Percentiles rank a stretch among this genome's conserved stretches.
These are phyloP conservation scores for Chaetoscypha palmicola DNA, from an alignment of 2,329 filamentous ascomycete species.

Conservation along the genomic window DNA sequence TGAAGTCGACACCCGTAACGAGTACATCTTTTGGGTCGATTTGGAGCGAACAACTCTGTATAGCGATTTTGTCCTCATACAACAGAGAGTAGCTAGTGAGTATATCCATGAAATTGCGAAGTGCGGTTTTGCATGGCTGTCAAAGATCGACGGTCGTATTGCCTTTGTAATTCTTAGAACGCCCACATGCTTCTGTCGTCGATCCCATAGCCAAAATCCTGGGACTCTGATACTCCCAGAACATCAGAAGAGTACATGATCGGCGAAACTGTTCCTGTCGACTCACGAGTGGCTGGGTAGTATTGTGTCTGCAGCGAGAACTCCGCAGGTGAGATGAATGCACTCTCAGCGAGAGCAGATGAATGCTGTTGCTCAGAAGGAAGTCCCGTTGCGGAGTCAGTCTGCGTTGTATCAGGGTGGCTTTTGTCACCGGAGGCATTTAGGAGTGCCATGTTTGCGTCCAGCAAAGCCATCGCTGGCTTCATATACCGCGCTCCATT, in stretches of 20 bases:
- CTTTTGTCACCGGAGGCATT: constrained; percentile 5
- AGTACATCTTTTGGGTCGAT: too few species aligned
- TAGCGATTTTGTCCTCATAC: too few species aligned
- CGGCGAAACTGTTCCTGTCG: constrained; percentile 3
- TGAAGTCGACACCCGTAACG: too few species aligned
- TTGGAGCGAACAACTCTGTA: too few species aligned
- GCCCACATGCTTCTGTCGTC: constrained; percentile 15
- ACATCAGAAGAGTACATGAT: constrained; percentile 10
- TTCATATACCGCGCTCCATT: constrained; percentile 25
- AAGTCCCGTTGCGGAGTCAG: neutral
- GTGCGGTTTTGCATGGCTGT: too few species aligned
- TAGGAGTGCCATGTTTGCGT: constrained; percentile 22
- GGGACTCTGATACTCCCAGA: constrained; percentile 6
- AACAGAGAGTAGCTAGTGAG: too few species aligned
- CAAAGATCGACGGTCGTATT: too few species aligned
- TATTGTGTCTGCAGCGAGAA: constrained; percentile 16
- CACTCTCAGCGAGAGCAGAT: constrained; percentile 3
- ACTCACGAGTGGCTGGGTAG: constrained; percentile 10
- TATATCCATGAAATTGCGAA: too few species aligned
- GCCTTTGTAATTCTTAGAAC: too few species aligned
- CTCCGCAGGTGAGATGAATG: constrained; percentile 14
- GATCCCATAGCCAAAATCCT: constrained; percentile 15
- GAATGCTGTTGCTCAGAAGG: constrained; percentile 7
- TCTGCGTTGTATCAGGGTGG: neutral
- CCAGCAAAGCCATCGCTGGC: constrained; percentile 22